Base-by-base conservation (phyloP, 2,329 filamentous ascomycete genomes). In the Paecilomyces sp. region DNA sequence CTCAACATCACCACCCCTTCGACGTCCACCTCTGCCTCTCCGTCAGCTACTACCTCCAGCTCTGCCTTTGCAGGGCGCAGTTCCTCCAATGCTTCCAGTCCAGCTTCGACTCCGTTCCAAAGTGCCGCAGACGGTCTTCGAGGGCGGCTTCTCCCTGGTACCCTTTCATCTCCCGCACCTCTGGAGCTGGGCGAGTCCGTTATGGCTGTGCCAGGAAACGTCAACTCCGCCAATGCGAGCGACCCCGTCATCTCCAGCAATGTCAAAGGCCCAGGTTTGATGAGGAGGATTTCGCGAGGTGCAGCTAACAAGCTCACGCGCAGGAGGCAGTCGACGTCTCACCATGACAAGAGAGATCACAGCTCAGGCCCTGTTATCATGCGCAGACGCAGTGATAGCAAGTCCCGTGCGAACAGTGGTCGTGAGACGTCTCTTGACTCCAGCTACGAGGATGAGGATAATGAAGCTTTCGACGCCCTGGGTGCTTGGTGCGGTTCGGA, bases 281-380 rank as follows among this genome's bases (percentile, higher is more conserved):
- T 97, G 65, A 87, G 94, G 63, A 85, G 92, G 63, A 79, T 97
- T 24, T 97, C 94, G 33, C 90, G 89, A 67, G 87, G 88, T 62
- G 91, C 92, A 5, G 86, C 85, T 54, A 88, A 85, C 74, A 87
- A 82, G 76, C 88, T 80, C 72, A 86, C 71, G 47, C 83, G 88
- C 61, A 86, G 92, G 63, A 84, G 92, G 62, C 88, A 89, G 62
- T 95, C 91, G 15, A 92, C 90, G 2, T 88, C 88, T 0, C 84
- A 89, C 53, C 85, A 89, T 22, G 86, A 87, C 62, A 91, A 88
- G 71, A 87, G 92, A 51, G 92, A 97, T 70, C 88, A 90, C 62
- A 97, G 92, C 71, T 88, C 92, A 28, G 94, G 94, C 0, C 94
- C 94, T 1, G 89, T 92, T 59, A 89, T 96, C 57, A 85, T 96